These are phyloP conservation scores for Cryptosporidium parvum DNA, from an alignment of 169 alveolate genomes.

Conservation along the genomic window DNA sequence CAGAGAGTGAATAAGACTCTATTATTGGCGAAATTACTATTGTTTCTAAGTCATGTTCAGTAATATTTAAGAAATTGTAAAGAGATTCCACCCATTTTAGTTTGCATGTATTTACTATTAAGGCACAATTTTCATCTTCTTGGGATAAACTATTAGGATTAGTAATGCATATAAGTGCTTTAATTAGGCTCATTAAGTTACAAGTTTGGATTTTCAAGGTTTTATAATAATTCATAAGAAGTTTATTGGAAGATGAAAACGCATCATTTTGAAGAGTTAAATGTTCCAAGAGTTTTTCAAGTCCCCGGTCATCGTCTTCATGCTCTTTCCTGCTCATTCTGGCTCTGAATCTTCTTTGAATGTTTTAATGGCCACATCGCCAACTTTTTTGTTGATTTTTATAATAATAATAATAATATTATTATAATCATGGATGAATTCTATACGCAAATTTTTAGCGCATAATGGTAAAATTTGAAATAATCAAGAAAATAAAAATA, in stretches of 20 bases:
- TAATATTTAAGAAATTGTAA: constrained; percentile 41
- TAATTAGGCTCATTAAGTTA: constrained; percentile 23
- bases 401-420: neutral
- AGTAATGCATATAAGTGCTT: constrained; percentile 35
- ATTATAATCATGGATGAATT: neutral
- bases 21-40: constrained; percentile 37
- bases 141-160: neutral
- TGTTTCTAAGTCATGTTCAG: constrained; percentile 43
- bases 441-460: constrained; percentile 34
- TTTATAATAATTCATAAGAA: constrained; percentile 36
- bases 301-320: neutral
- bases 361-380: constrained; percentile 2
- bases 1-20: neutral
- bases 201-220: constrained; percentile 22
- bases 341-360: neutral
- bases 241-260: constrained; percentile 64
- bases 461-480: neutral
- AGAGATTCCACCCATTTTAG: constrained; percentile 46
- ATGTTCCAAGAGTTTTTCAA: constrained; percentile 47
- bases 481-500: neutral
- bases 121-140: neutral
- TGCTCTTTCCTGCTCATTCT: constrained; percentile 17
- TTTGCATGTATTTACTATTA: constrained; percentile 39
- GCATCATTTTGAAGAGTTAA: constrained; percentile 73
- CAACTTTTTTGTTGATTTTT: neutral